Evolutionary conservation across 345 rosid species (phyloP), one percentile per base, ranked within the genome.

Genomic region (Eucalyptus virginea): DNA sequence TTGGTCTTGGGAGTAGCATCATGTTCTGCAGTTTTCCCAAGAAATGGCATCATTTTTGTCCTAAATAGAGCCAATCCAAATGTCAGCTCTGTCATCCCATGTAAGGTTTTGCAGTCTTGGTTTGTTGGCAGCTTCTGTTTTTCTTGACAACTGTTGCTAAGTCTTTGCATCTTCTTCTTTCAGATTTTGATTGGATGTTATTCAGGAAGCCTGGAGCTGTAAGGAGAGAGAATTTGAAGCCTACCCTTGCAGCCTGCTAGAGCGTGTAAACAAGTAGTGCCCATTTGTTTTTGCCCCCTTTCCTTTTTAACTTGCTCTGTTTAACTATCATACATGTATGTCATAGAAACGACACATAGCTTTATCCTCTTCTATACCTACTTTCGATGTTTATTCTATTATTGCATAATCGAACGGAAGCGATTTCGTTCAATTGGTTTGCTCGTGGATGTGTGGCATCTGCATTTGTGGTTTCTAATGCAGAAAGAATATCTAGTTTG

Each of bases 181-280:
- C 54, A 48, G 52, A 45, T 86, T 86, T 86, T 86, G 87, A 86
- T 50, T 56, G 62, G 87, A 56, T 51, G 32, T 32, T 86, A 40
- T 32, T 40, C 44, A 4, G 40, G 56, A 6, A 17, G 60, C 87
- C 45, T 34, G 65, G 62, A 86, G 56, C 58, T 80, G 21, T 72
- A 81, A 37, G 83, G 83, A 86, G 91, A 85, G 89, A 56, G 81
- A 85, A 88, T 72, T 81, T 88, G 89, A 56, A 87, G 89, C 88
- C 88, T 50, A 86, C 42, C 81, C 89, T 85, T 89, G 83, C 88
- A 81, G 93, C 89, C 89, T 77, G 93, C 92, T 87, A 88, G 89
- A 69, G 72, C 56, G 88, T 94, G 95, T 94, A 94, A 67, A 93
- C 92, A 93, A 88, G 89, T 94, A 94, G 95, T 89, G 90, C 88